Conservation (phyloP, 2,329 filamentous ascomycete genomes). For the Trichophyton verrucosum region DNA sequence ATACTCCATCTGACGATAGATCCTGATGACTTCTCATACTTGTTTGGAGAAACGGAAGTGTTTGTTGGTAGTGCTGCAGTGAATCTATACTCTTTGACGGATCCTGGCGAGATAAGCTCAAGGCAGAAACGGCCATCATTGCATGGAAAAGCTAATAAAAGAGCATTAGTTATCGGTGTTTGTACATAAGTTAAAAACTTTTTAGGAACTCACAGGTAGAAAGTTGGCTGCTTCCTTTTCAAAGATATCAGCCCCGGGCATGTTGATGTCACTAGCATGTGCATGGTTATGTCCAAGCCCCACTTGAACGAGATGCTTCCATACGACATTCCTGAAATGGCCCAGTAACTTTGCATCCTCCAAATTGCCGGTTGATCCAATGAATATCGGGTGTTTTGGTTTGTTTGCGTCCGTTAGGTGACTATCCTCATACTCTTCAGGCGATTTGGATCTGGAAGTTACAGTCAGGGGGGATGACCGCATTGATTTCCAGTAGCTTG, state of each 20-base stretch:
- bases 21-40: conserved; percentile 37
- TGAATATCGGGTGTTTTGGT: conserved; percentile 13
- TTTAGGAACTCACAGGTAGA: conserved; percentile 36
- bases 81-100: conserved; percentile 37
- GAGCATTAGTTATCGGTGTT: neutral
- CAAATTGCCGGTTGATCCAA: conserved; percentile 15
- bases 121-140: conserved; percentile 46
- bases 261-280: conserved; percentile 17
- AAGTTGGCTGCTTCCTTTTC: conserved; percentile 39
- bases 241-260: conserved; percentile 31
- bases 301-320: conserved; percentile 28
- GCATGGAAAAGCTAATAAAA: conserved; percentile 40
- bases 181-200: neutral
- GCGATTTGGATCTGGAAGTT: conserved; percentile 19
- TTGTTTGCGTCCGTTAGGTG: conserved; percentile 16
- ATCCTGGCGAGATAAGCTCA: conserved; percentile 39
- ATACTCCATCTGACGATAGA: conserved; percentile 44
- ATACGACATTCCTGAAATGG: conserved; percentile 32
- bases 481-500: conserved; percentile 20
- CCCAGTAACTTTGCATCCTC: conserved; percentile 26
- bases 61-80: conserved; percentile 44
- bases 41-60: conserved; percentile 37
- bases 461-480: conserved; percentile 27
- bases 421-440: conserved; percentile 18
- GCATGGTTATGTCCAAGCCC: conserved; percentile 15